Evolutionary conservation across 1,139 yeast genomes (phyloP).

Genomic region (Geotrichum cucujoidarum): DNA sequence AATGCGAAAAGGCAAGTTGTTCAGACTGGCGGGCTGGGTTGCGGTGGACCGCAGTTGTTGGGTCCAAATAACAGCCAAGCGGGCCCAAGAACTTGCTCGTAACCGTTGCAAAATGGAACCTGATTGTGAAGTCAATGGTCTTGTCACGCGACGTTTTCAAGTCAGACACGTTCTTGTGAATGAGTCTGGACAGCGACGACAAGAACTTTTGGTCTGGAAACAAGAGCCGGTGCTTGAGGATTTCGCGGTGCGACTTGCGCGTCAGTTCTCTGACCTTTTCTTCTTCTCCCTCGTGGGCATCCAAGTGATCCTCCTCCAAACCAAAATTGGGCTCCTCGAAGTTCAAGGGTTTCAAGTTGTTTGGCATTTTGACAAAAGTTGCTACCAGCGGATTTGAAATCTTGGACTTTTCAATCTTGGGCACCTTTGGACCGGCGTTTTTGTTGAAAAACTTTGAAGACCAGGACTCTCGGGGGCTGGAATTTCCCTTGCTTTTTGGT

Average conservation of each 20-base stretch:
- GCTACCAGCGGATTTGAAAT: constrained; percentile 7
- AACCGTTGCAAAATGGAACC: constrained; percentile 29
- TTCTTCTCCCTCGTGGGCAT: constrained; percentile 9
- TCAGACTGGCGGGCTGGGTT: neutral
- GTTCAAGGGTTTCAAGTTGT: neutral
- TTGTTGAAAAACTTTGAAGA: constrained; percentile 3
- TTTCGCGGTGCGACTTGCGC: constrained; percentile 18
- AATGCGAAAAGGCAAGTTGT: constrained; percentile 5
- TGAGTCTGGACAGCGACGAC: constrained; percentile 12
- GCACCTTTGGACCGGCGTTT: neutral
- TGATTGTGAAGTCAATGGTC: constrained; percentile 19
- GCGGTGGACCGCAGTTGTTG: neutral
- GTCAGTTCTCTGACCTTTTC: constrained; percentile 13
- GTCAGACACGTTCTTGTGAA: constrained; percentile 15
- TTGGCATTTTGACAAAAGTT: constrained; percentile 10
- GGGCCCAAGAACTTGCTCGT: constrained; percentile 28
- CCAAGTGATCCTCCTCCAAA: too few species aligned
- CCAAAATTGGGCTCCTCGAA: neutral
- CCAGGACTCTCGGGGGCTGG: constrained; percentile 3
- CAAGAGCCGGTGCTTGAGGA: constrained; percentile 20
- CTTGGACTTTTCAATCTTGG: constrained; percentile 8
- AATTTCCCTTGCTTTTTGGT: neutral
- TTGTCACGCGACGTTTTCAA: constrained; percentile 12
- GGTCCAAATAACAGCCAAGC: constrained; percentile 15
- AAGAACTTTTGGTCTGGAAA: constrained; percentile 25